Percentiles rank a stretch among this genome's conserved stretches.
Evolutionary conservation across 2,329 filamentous ascomycete species (phyloP).

Genomic region (Neurospora crassa): DNA sequence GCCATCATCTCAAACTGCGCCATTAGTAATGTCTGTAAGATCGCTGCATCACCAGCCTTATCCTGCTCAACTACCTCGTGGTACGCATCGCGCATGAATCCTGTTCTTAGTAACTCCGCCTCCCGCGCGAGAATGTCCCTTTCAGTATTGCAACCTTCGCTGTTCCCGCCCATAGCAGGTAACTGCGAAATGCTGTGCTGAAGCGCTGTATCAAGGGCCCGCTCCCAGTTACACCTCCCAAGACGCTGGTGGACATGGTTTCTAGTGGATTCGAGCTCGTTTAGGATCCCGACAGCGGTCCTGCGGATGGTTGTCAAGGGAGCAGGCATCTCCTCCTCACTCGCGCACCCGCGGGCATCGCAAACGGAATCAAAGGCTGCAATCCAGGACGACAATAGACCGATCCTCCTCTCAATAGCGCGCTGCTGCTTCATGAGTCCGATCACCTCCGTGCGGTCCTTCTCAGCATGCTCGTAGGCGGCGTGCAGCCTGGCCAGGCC

Average conservation of each 20-base stretch:
- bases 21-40: conserved; percentile 74
- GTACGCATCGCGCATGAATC: conserved; percentile 72
- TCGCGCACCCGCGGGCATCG: conserved; percentile 49
- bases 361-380: conserved; percentile 81
- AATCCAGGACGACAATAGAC: conserved; percentile 83
- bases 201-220: conserved; percentile 76
- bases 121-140: conserved; percentile 66
- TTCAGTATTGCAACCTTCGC: conserved; percentile 49
- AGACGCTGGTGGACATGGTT: conserved; percentile 84
- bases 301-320: conserved; percentile 71
- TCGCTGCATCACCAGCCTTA: conserved; percentile 64
- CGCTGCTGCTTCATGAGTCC: conserved; percentile 73
- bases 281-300: conserved; percentile 76
- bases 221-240: conserved; percentile 76
- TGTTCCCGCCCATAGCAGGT: conserved; percentile 53
- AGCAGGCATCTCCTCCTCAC: conserved; percentile 56
- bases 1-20: conserved; percentile 89
- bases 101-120: conserved; percentile 74
- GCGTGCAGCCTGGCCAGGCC: conserved; percentile 69
- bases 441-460: conserved; percentile 71
- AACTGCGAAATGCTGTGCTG: conserved; percentile 77
- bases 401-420: conserved; percentile 75
- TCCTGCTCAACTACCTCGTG: conserved; percentile 75
- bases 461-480: conserved; percentile 71
- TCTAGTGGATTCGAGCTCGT: conserved; percentile 81